Evolutionary conservation across 1,284 basidiomycete species (phyloP), one percentile per base, ranked within the genome.

Genomic region (Blastosporella zonata): DNA sequence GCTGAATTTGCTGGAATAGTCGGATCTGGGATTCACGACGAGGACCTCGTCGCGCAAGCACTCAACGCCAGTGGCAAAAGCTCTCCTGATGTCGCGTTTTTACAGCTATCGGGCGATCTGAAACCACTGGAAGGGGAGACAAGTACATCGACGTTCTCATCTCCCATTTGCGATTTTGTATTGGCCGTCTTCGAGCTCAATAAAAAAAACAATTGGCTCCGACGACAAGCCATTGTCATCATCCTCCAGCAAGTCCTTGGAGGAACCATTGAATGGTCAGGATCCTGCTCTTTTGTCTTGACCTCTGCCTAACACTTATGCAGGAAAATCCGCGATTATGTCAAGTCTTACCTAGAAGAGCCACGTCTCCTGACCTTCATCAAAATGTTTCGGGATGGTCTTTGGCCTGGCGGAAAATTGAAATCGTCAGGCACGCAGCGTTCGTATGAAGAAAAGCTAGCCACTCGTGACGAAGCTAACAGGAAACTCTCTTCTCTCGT

Each of bases 231-330:
- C 1, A 93, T 97, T 56, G 90, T 97, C 10, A 92, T 98, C 48
- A 93, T 98, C 52, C 71, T 98, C 40, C 96, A 98, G 66, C 95
- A 98, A 63, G 84, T 97, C 3, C 75, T 99, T 3, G 96, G 95
- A 5, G 90, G 90, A 8, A 98, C 96, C 0, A 93, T 98, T 55
- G 96, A 99, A 67, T 75, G 93, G 91, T 93, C 49, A 58, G 77
- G 21, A 64, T 27, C 18, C 40, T 15, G 33, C 29, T 50, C 31
- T 18, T 17, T 42, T 41, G 31, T 29, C 7, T 33, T 15, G 7
- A 33, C 12, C 4, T 15, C 22, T 18, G 40, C 43, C 21, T 53
- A 2, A 3, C 23, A 35, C 37, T 35, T 34, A 21, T 35, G 8
- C 59, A 95, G 94, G 53, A 95, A 95, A 78, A 76, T 96, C 43